A percentile compares a stretch with the other conserved stretches of the same genome.
Conservation (phyloP, 164 flowering plant genomes). For the Aristolochia californica region DNA sequence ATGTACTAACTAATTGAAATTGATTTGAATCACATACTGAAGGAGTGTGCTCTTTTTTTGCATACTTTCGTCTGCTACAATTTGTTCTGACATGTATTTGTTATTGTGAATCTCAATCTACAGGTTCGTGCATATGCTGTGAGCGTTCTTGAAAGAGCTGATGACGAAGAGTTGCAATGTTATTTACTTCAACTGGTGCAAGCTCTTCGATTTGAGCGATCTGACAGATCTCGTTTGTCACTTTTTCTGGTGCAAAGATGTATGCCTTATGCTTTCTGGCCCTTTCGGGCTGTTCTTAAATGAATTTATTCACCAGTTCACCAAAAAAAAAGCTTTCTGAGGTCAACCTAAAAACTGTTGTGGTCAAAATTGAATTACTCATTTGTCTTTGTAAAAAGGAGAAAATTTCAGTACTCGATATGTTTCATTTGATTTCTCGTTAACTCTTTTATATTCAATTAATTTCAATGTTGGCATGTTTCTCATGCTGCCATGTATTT, state of each 20-base stretch:
- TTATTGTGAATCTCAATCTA: neutral
- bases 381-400: too few species aligned
- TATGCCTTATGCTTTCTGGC: slow-evolving; percentile 21
- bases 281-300: neutral
- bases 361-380: too few species aligned
- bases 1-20: too few species aligned
- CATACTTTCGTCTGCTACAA: neutral
- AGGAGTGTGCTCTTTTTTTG: neutral
- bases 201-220: slow-evolving; percentile 97
- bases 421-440: too few species aligned
- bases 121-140: slow-evolving; percentile 99
- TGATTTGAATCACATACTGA: too few species aligned
- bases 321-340: too few species aligned
- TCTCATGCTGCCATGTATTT: too few species aligned
- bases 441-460: too few species aligned
- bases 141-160: slow-evolving; percentile 98
- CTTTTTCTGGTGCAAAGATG: slow-evolving; percentile 92
- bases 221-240: slow-evolving; percentile 89
- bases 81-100: neutral
- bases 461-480: too few species aligned
- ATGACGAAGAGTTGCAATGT: slow-evolving; percentile 97
- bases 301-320: too few species aligned
- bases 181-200: slow-evolving; percentile 96
- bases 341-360: too few species aligned
- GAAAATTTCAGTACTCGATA: too few species aligned